Evolutionary conservation across 768 basidiomycete genomes (phyloP), one percentile per base, ranked within the genome.

Genomic region (Lentinula raphanica): DNA sequence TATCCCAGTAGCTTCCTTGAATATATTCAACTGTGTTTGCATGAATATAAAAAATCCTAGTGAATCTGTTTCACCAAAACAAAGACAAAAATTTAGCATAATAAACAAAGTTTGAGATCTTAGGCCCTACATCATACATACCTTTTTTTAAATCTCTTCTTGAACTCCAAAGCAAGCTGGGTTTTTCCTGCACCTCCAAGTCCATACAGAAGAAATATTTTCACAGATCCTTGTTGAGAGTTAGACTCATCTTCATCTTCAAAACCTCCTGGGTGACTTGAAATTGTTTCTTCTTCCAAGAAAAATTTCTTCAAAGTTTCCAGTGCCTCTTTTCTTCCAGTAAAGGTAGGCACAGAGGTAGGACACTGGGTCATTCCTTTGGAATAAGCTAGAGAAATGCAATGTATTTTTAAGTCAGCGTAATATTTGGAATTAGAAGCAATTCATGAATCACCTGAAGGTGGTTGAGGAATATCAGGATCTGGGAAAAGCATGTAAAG

Each of bases 121-220:
- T n/a, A n/a, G n/a, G n/a, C n/a, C n/a, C n/a, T n/a, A n/a, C n/a
- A n/a, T n/a, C n/a, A n/a, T n/a, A n/a, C n/a, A n/a, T 53, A 25
- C 23, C 23, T 53, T 25, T 9, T 7, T 15, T 25, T 27, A 32
- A 49, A 27, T 58, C 23, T 58, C 31, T n/a, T 35, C 11, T 9
- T 25, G 25, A 58, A 58, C 56, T 58, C 38, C 12, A 58, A 36
- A 13, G 38, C 56, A 49, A 8, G 7, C 25, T 58, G 56, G 4
- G 56, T 58, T 35, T 58, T 58, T 38, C 56, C 56, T 25, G 46
- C 40, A 12, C 56, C 56, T 23, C 56, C 56, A 2, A 55, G 21
- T 21, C 54, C 54, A 55, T 55, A 23, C 15, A 53, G 19, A 11
- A 39, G 23, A 27, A 36, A 53, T 5, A 39, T 15, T n/a, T 51